phyloP scores from a whole-genome alignment of 2,329 filamentous ascomycete species.

The Beauveria bassiana region DNA sequence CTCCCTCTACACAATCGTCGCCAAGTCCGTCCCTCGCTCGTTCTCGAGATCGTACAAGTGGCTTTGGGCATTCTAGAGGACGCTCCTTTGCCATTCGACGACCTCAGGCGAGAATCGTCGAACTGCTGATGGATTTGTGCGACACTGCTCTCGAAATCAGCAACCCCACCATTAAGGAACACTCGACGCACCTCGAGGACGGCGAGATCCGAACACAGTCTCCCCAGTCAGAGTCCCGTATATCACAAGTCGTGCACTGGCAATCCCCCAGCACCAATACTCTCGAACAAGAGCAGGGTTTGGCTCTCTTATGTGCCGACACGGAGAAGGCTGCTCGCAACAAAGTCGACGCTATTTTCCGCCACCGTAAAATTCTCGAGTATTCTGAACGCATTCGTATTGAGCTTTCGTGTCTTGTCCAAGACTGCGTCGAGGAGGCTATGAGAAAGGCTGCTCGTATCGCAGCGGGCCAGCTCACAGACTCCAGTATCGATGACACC shows the following conservation, averaged over 20 bases:
- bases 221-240: constrained; percentile 89
- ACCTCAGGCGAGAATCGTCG: constrained; percentile 86
- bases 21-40: constrained; percentile 64
- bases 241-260: constrained; percentile 93
- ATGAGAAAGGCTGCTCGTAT: constrained; percentile 84
- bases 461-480: constrained; percentile 74
- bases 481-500: constrained; percentile 56
- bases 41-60: constrained; percentile 65
- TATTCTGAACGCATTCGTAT: constrained; percentile 93
- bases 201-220: constrained; percentile 84
- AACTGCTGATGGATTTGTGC: constrained; percentile 87
- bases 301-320: constrained; percentile 81
- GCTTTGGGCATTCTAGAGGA: constrained; percentile 70
- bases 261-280: constrained; percentile 89
- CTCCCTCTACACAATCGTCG: constrained; percentile 62
- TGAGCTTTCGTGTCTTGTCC: constrained; percentile 85
- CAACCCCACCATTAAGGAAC: constrained; percentile 86
- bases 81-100: constrained; percentile 87
- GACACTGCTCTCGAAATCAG: constrained; percentile 94
- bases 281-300: constrained; percentile 84
- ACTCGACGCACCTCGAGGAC: constrained; percentile 49
- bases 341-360: constrained; percentile 88
- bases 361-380: constrained; percentile 87
- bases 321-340: constrained; percentile 76
- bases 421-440: constrained; percentile 91